Evolutionary conservation across 129 eudicot species (phyloP), one percentile per base, ranked within the genome.

Genomic region (Centrapalus pauciflorus): DNA sequence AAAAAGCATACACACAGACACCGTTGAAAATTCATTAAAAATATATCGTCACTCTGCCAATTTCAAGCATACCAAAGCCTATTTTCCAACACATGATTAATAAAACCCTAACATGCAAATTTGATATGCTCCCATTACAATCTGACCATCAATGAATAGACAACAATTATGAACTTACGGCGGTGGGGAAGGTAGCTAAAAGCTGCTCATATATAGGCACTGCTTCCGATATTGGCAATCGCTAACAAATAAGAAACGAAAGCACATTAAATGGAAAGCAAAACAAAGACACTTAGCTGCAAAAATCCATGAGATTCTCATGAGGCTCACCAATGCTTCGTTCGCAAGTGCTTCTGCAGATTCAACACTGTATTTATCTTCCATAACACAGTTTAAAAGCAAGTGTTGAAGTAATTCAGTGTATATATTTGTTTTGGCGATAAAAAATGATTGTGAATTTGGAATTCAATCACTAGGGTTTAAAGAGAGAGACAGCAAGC

Each of bases 121-220:
- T 29, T 30, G 25, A 23, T n/a, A 41, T 33, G 20, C 43, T 25
- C 23, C 23, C 41, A n/a, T 16, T 32, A 17, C 43, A 7, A 30
- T 43, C 5, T 43, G 2, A 37, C 11, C 11, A 25, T 21, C 21
- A 43, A 43, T 7, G 8, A 43, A 43, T 14, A n/a, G 16, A 33
- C 11, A 30, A 46, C 10, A 34, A 27, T 34, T 40, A 54, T 29
- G 66, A 41, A 62, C 84, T 78, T 55, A 94, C 99, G 65, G 97
- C 87, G 4, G 95, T 94, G 10, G 99, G 99, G 55, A 84, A 94
- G 1, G 82, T 80, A 37, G 89, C 77, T 64, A 94, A 62, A 57
- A 94, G 97, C 72, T 86, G 90, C 73, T 94, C 99, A 71, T 89
- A 94, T 12, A 82, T 75, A 2, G 99, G 95, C 12, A 81, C 83